Conservation (phyloP, 2,329 filamentous ascomycete species). For the Apiospora koreana region DNA sequence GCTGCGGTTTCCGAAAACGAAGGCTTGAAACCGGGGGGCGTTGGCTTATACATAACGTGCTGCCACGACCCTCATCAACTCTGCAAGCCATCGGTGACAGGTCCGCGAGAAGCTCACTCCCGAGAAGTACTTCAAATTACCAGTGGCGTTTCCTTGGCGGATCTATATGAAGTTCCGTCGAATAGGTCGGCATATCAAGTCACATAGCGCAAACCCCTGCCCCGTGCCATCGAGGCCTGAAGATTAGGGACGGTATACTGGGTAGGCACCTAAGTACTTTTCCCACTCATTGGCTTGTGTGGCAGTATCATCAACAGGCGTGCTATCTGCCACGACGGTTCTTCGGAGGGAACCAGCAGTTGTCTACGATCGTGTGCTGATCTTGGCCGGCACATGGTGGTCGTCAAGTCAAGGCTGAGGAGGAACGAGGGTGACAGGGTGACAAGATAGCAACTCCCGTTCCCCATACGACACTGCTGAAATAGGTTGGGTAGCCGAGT, state of each 20-base stretch:
- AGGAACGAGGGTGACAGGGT: not conserved
- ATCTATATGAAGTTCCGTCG: not conserved
- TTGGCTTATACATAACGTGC: conserved; percentile 1
- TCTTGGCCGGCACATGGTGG: not conserved
- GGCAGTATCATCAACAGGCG: not conserved
- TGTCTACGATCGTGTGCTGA: not conserved
- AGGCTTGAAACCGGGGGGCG: not conserved
- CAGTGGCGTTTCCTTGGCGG: not conserved
- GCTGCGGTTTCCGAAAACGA: not conserved
- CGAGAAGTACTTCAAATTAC: not conserved
- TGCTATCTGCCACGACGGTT: not conserved
- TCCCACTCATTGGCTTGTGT: not conserved
- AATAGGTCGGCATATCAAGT: conserved; percentile 2
- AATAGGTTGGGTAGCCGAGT: conserved; percentile 2
- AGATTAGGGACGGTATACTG: not conserved
- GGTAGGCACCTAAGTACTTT: not conserved
- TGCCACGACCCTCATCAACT: not conserved
- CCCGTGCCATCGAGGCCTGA: not conserved
- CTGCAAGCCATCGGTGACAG: not conserved
- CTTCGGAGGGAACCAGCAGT: not conserved
- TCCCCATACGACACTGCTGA: not conserved
- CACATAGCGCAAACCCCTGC: not conserved
- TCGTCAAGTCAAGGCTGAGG: not conserved
- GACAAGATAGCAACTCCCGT: not conserved
- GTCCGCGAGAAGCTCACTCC: not conserved